A percentile compares a stretch with the other conserved stretches of the same genome.
phyloP scores from a whole-genome alignment of 352 stramenopile genomes.

The Phytophthora tentaculata region DNA sequence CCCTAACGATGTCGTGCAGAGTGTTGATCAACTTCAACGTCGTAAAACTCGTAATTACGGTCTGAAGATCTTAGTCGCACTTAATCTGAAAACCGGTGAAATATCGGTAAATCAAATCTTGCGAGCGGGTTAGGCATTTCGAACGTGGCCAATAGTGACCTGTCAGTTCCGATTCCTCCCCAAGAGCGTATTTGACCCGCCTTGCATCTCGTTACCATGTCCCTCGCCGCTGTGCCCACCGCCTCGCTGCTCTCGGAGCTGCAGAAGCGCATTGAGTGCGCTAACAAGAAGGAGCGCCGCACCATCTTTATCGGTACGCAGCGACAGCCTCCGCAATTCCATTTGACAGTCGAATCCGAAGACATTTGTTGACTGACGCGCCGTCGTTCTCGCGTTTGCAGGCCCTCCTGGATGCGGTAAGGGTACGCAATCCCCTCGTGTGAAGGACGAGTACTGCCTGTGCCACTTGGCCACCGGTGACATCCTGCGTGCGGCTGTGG shows the following conservation, averaged over 20 bases:
- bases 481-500: conserved; percentile 98
- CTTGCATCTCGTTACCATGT: conserved; percentile 33
- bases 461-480: conserved; percentile 99
- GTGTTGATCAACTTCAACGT: conserved; percentile 26
- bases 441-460: conserved; percentile 98
- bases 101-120: conserved; percentile 8
- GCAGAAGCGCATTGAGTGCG: conserved; percentile 92
- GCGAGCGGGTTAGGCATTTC: conserved; percentile 9
- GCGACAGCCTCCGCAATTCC: not conserved
- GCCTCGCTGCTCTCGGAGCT: conserved; percentile 90
- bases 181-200: not conserved
- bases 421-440: conserved; percentile 98
- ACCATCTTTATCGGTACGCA: conserved; percentile 94
- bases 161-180: conserved; percentile 39
- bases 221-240: conserved; percentile 83
- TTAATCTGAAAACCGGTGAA: not conserved
- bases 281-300: conserved; percentile 93
- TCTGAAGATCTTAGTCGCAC: conserved; percentile 1
- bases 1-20: too few relatives aligned
- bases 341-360: conserved; percentile 5
- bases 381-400: conserved; percentile 14
- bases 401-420: conserved; percentile 97
- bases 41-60: conserved; percentile 27
- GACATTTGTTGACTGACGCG: conserved; percentile 13
- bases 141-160: conserved; percentile 25